A percentile compares a stretch with the other conserved stretches of the same genome.
Conservation (phyloP, 164 flowering plant genomes). For the Malania oleifera region DNA sequence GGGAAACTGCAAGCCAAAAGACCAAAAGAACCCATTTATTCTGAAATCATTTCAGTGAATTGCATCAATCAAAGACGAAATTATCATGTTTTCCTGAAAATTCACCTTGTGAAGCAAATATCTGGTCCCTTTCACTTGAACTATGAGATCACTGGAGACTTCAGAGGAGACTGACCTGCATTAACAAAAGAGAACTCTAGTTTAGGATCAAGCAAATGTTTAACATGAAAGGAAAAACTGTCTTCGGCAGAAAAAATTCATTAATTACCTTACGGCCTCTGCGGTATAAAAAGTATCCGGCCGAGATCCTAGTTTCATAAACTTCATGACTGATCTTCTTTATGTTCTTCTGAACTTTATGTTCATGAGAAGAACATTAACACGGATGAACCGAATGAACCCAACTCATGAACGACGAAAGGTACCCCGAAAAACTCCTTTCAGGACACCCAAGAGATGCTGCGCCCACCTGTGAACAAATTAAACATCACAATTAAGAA, state of each 20-base stretch:
- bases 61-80: not conserved
- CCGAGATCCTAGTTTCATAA: slow-evolving; percentile 94
- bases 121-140: slow-evolving; percentile 72
- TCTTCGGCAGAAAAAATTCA: not conserved
- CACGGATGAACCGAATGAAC: slow-evolving; percentile 2
- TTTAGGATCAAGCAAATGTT: too few relatives aligned
- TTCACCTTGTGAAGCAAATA: slow-evolving; percentile 93
- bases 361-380: slow-evolving; percentile 9
- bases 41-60: not conserved
- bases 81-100: not conserved
- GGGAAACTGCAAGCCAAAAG: slow-evolving; percentile 57
- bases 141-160: slow-evolving; percentile 82
- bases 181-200: slow-evolving; percentile 4
- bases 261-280: slow-evolving; percentile 89
- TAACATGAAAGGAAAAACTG: not conserved
- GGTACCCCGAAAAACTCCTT: too few relatives aligned
- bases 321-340: slow-evolving; percentile 65
- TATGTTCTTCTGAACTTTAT: not conserved
- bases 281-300: slow-evolving; percentile 88
- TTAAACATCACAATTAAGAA: slow-evolving; percentile 1
- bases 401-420: slow-evolving; percentile 11
- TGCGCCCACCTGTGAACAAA: slow-evolving; percentile 9
- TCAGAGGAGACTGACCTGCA: slow-evolving; percentile 81
- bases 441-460: slow-evolving; percentile 17
- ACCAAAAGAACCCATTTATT: slow-evolving; percentile 1